Percentiles rank a stretch among this genome's conserved stretches.
Conservation (phyloP, 1,139 yeast species). For the Suhomyces guaymorum region DNA sequence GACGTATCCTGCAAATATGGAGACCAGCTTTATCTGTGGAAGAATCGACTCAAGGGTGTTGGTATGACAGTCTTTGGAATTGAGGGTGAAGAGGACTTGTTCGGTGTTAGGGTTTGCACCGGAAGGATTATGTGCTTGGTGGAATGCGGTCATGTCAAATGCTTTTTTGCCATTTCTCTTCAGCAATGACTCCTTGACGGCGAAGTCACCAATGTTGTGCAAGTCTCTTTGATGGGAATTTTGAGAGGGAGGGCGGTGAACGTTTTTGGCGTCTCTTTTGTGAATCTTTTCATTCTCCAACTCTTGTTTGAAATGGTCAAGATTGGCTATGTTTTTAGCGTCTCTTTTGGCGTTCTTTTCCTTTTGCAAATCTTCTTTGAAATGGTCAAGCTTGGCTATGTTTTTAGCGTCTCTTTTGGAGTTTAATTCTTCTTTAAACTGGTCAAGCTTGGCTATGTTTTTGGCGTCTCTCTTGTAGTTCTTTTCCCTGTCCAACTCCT, state of each 20-base stretch:
- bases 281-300: slow-evolving; percentile 1
- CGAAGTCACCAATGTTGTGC: too few relatives aligned
- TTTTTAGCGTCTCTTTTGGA: slow-evolving; percentile 25
- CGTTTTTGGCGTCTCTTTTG: slow-evolving; percentile 17
- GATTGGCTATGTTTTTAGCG: slow-evolving; percentile 19
- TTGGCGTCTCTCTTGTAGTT: slow-evolving; percentile 16
- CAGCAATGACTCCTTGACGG: too few relatives aligned
- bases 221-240: too few relatives aligned
- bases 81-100: slow-evolving; percentile 16
- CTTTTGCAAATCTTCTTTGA: slow-evolving; percentile 2
- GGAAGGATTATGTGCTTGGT: slow-evolving; percentile 1
- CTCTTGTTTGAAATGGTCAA: slow-evolving; percentile 4
- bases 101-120: not conserved
- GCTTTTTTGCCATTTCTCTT: not conserved
- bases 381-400: slow-evolving; percentile 11
- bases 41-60: slow-evolving; percentile 36
- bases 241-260: too few relatives aligned
- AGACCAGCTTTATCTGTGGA: slow-evolving; percentile 46
- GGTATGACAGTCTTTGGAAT: slow-evolving; percentile 12
- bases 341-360: slow-evolving; percentile 10
- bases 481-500: not conserved
- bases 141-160: slow-evolving; percentile 7
- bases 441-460: slow-evolving; percentile 2
- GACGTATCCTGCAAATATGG: slow-evolving; percentile 56
- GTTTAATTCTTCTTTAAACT: not conserved